Evolutionary conservation across 371 early-diverging fungal genomes (phyloP), one percentile per base, ranked within the genome.

Genomic region (Blyttiomyces sp.): DNA sequence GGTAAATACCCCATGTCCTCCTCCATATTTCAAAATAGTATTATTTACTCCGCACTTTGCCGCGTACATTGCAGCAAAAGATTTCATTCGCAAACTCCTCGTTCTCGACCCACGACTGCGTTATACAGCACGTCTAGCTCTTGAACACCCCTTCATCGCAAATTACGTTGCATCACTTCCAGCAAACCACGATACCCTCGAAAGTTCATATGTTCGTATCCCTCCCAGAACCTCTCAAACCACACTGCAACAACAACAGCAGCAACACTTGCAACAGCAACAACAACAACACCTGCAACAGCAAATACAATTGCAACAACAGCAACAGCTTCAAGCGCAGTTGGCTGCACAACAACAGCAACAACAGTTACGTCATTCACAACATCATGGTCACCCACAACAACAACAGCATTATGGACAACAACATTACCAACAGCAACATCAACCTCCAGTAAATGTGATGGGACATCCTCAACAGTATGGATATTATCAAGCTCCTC

Each of bases 51-150:
- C n/a, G 39, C 39, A 11, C 39, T 39, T n/a, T n/a, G 13, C 39
- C 39, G 13, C 39, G 13, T n/a, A 11, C 21, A 24, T 16, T 39
- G 1, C 73, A 85, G 92, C 92, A 65, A 92, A 91, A 71, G 83
- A 90, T 63, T 93, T 94, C 59, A 87, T 94, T 45, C 72, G 79
- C 23, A 77, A 79, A 35, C 75, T 89, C 49, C 74, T 94, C 52
- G 88, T 87, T 4, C 75, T 89, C 42, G 85, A 90, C 67, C 87
- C 88, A n/a, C 64, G 75, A 24, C 70, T 74, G 35, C 80, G 94
- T n/a, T 80, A 84, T 62, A 91, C 91, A 4, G 92, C 92, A 9
- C 68, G 75, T 0, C 68, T 87, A 61, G 92, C 93, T 0, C 66
- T 93, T 31, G 54, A 75, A 32, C 56, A 64, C 52, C 58, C 59